Evolutionary conservation across 2,329 filamentous ascomycete species (phyloP).

Genomic region (Fusarium cicatricum): DNA sequence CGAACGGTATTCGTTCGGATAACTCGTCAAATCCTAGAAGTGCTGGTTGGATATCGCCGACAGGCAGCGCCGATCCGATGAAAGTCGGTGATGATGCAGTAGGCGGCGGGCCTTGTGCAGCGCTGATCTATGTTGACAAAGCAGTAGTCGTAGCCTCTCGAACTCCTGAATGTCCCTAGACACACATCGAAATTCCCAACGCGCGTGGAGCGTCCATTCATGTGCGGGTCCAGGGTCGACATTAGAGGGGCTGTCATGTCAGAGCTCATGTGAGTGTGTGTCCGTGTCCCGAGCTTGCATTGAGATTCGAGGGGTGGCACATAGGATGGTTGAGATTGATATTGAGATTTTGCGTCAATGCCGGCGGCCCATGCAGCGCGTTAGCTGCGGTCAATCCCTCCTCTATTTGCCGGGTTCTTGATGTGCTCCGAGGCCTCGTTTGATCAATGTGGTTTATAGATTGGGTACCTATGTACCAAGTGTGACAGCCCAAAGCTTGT

Average conservation of each 20-base stretch:
- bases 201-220: neutral
- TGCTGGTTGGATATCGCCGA: neutral
- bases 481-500: conserved; percentile 27
- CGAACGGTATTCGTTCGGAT: neutral
- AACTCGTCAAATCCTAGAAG: neutral
- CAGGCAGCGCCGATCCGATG: conserved; percentile 8
- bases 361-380: conserved; percentile 6
- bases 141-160: neutral
- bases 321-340: conserved; percentile 15
- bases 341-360: conserved; percentile 19
- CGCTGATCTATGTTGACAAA: conserved; percentile 1
- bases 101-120: conserved; percentile 1
- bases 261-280: neutral
- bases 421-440: neutral
- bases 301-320: conserved; percentile 13
- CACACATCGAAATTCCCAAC: neutral
- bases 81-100: conserved; percentile 5
- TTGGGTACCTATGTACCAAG: conserved; percentile 23
- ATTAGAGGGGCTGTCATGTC: conserved; percentile 4
- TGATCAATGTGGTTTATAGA: conserved; percentile 5
- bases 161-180: conserved; percentile 6
- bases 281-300: conserved; percentile 7
- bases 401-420: neutral
- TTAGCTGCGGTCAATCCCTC: neutral
- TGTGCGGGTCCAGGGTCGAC: neutral